Conservation (phyloP, 129 eudicot genomes). For the Helichrysum umbraculigerum region DNA sequence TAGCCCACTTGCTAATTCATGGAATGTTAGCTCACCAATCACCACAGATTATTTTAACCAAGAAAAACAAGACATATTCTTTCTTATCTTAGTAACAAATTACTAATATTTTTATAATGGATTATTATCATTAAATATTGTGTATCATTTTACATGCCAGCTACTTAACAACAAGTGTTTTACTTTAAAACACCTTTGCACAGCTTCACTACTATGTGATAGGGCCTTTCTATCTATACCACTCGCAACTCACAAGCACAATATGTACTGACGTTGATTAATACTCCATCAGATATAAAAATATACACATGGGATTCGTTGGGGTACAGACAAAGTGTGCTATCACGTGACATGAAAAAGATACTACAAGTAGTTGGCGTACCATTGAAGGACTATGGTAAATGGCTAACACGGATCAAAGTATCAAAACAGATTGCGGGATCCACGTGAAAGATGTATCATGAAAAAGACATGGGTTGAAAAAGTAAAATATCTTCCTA, state of each 20-base stretch:
- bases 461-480: conserved; percentile 8
- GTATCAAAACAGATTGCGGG: background rate
- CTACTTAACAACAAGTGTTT: conserved; percentile 4
- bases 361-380: background rate
- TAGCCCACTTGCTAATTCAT: background rate
- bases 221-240: background rate
- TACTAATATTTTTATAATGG: no score
- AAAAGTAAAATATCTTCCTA: conserved; percentile 3
- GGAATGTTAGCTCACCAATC: background rate
- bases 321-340: conserved; percentile 24
- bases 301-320: conserved; percentile 17
- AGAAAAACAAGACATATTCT: no score
- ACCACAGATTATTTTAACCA: background rate
- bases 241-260: conserved; percentile 7
- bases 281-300: no score
- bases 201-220: conserved; percentile 13
- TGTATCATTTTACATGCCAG: conserved; percentile 19
- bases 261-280: background rate
- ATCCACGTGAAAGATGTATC: conserved; percentile 21
- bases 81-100: no score
- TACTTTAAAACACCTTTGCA: conserved; percentile 16
- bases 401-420: conserved; percentile 20
- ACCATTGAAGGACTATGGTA: conserved; percentile 13
- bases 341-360: conserved; percentile 28
- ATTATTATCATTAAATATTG: background rate